Evolutionary conservation across 83 land plant genomes (phyloP), one percentile per base, ranked within the genome.

Genomic region (Diphasiastrum complanatum): DNA sequence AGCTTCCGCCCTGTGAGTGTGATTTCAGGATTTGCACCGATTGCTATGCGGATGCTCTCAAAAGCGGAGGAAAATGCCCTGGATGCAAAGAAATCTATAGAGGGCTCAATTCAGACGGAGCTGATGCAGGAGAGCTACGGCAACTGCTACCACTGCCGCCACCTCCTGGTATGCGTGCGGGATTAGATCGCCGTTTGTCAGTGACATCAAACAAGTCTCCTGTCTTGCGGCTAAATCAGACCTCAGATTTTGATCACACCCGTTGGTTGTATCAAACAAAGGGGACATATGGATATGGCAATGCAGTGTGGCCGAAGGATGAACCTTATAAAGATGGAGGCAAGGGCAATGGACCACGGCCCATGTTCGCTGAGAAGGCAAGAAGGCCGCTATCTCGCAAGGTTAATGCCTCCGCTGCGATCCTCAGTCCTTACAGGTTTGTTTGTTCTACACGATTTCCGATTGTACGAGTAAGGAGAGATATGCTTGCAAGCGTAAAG

Each of bases 261-360:
- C 54, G 81, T 2, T 87, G 93, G 93, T 61, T 87, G 32, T 87
- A 71, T 20, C 85, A 87, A 72, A 83, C 88, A 11, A 83, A 84
- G 48, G 93, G 93, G 52, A 87, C 93, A 14, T 87, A 87, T 59
- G 88, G 93, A 34, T 83, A 87, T 67, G 88, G 88, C 10, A 87
- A 83, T 60, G 93, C 88, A 0, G 47, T 83, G 25, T 81, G 83
- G 83, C 93, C 88, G 1, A 84, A 77, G 60, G 82, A 86, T 41
- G 66, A 32, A 5, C 78, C 76, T 10, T 65, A 74, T 43, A 67
- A 51, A 0, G 75, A 64, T 36, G 80, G 67, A 18, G 3, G 38
- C 64, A 0, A 78, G 73, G 62, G 40, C 61, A 40, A 75, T 73
- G 45, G 65, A 64, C 41, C 82, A 29, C 58, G 74, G 25, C 81